These are phyloP conservation scores for Coniochaeta sp. DNA, from an alignment of 2,329 filamentous ascomycete species.

Conservation along the genomic window DNA sequence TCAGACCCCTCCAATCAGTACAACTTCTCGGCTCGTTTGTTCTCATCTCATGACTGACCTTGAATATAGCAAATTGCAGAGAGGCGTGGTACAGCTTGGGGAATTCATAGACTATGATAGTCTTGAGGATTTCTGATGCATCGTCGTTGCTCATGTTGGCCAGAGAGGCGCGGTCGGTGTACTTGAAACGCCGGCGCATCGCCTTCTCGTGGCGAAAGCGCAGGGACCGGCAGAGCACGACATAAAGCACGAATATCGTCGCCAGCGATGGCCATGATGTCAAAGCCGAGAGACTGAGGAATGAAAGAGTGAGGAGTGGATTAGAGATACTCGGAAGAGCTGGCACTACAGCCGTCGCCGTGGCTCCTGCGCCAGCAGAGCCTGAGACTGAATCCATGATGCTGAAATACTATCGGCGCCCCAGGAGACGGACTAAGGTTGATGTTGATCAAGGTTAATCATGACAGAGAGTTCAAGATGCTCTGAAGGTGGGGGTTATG, in stretches of 20 bases:
- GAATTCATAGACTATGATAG: conserved; percentile 25
- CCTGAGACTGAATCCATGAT: background rate
- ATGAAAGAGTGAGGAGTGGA: background rate
- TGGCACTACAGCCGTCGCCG: background rate
- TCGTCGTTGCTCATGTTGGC: conserved; percentile 33
- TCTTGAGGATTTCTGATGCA: conserved; percentile 34
- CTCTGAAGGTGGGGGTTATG: no score
- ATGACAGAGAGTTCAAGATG: background rate
- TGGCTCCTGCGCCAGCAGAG: background rate
- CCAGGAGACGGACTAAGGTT: no score
- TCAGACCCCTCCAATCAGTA: background rate
- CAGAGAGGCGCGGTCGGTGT: conserved; percentile 25
- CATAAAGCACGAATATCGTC: conserved; percentile 20
- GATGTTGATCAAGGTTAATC: background rate
- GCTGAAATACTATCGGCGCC: background rate
- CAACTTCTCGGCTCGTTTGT: background rate
- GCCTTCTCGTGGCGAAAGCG: conserved; percentile 26
- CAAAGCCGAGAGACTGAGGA: background rate
- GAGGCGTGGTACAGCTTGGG: conserved; percentile 27
- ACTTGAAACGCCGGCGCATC: conserved; percentile 21
- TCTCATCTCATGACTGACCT: conserved; percentile 15
- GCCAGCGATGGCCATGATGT: conserved; percentile 1
- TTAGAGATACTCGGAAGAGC: background rate
- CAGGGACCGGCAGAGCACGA: conserved; percentile 24
- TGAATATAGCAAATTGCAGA: conserved; percentile 31